Evolutionary conservation across 768 basidiomycete species (phyloP), one percentile per base, ranked within the genome.

Genomic region (Hebeloma cylindrosporum): DNA sequence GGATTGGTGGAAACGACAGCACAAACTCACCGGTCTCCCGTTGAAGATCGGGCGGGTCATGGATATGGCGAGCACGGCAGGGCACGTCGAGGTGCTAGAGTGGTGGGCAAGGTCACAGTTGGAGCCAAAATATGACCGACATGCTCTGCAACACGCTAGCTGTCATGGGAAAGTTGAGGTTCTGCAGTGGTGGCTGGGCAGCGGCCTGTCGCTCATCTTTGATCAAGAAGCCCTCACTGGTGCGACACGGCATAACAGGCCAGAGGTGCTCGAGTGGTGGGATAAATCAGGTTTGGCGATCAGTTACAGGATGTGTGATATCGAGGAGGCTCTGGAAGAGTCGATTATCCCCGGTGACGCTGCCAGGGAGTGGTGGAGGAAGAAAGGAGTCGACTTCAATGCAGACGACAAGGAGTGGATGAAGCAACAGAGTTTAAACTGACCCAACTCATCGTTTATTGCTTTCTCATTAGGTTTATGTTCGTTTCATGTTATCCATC

Each of bases 241-340:
- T 18, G 91, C 91, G 20, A 92, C 91, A 20, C 74, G 83, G 54
- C 82, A 90, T 62, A 88, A 91, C 52, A 76, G 85, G 29, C 83
- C 85, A 18, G 85, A 86, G 52, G 85, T 91, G 22, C 67, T 94
- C 17, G 83, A 89, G 50, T 94, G 91, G 91, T 93, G 92, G 92
- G 78, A 88, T 50, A 78, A 77, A 57, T 85, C 79, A 30, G 85
- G 85, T 5, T 69, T 93, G 38, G 76, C 85, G 3, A 80, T 93
- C 45, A 86, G 88, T 56, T 94, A 91, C 64, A 79, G 92, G 41
- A 82, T 91, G 77, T 93, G 91, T 59, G 91, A 94, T 61, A 82
- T 94, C 38, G 91, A 94, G 59, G 91, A 93, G 69, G 91, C 91
- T 3, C 63, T 93, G 54, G 91, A 93, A 60, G 91, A 93, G 53